Base-by-base conservation (phyloP, 495 filamentous ascomycete species). In the Penicillium riverlandense region DNA sequence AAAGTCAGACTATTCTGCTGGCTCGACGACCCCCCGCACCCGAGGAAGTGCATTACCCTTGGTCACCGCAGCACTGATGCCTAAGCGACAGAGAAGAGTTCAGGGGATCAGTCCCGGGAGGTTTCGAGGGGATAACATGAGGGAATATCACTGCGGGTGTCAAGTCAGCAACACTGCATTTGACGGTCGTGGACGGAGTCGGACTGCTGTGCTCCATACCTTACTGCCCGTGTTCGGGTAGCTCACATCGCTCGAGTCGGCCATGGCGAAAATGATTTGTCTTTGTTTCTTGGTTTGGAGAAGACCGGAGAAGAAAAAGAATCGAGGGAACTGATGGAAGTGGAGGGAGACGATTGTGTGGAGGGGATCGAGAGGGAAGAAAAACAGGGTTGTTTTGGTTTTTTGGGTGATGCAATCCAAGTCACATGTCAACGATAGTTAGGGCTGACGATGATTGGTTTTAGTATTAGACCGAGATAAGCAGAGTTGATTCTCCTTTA, bases 171-270 rank as follows among this genome's bases (percentile, higher is more conserved):
- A 47, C 37, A 34, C 29, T 40, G 14, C 27, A 50, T 48, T 38
- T 42, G 15, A 33, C 9, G 31, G 33, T 49, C 35, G 38, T 40
- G 37, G 37, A 29, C 45, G 12, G 40, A 41, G 44, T 48, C 37
- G 38, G 37, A 22, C 40, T 49, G 39, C 51, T 45, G 37, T 11
- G 36, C 13, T 43, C 50, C 66, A 31, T 64, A 72, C 69, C 69
- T 72, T 64, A 72, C 69, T 58, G 48, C 60, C 63, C 48, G 66
- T 54, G 53, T 63, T 54, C 37, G 69, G 65, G 45, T 72, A 72
- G 55, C 53, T 65, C 53, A 72, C 66, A 47, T 66, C 56, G 52
- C 56, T 55, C 43, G 61, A 61, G 41, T 54, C 49, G 43, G 62
- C 54, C 60, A 63, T 65, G 40, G 43, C 41, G 51, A 34, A 27